Base-by-base conservation (phyloP, 2,329 filamentous ascomycete species). In the Trichoderma guizhouense region DNA sequence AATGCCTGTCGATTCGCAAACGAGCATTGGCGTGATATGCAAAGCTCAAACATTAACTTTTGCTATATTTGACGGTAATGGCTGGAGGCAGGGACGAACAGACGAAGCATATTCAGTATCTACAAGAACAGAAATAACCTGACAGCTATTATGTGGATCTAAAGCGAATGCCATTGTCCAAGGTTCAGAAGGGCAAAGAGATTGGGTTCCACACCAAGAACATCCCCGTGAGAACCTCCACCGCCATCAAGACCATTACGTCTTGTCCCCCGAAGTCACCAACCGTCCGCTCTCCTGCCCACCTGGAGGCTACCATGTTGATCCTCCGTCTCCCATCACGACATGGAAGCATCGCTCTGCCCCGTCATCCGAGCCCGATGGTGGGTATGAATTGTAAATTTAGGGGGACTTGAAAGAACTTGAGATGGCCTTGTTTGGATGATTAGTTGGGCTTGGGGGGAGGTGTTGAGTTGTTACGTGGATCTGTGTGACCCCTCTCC, bases 261-360 rank as follows among this genome's bases (percentile, higher is more conserved):
- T 84, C 83, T 58, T 88, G 86, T 83, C 85, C 82, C 83, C 87
- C 66, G 84, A 84, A 72, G 86, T 88, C 78, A 85, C 87, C n/a
- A 26, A 21, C 11, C 32, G 39, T 32, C 12, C 55, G 57, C 18
- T 62, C 28, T 39, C 36, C 32, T 69, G 21, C 34, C 39, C 39
- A 7, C 34, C 67, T 18, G 60, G 36, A 39, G 60, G 36, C 26
- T 28, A n/a, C 3, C 43, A 28, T n/a, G 12, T 18, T n/a, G 60
- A 47, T 43, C 21, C 61, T 24, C 51, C 62, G 5, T 21, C 62
- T 36, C 61, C 43, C 4, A 14, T 43, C 18, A 71, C 62, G 8
- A 12, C 11, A 34, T 34, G 32, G 32, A 71, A 67, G 15, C 36
- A 58, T 11, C 36, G 26, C 57, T 7, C 39, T 7, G 18, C 14